Percentiles rank a stretch among this genome's conserved stretches.
Evolutionary conservation across 75 land plant genomes (phyloP).

Genomic region (Sequoiadendron giganteum): DNA sequence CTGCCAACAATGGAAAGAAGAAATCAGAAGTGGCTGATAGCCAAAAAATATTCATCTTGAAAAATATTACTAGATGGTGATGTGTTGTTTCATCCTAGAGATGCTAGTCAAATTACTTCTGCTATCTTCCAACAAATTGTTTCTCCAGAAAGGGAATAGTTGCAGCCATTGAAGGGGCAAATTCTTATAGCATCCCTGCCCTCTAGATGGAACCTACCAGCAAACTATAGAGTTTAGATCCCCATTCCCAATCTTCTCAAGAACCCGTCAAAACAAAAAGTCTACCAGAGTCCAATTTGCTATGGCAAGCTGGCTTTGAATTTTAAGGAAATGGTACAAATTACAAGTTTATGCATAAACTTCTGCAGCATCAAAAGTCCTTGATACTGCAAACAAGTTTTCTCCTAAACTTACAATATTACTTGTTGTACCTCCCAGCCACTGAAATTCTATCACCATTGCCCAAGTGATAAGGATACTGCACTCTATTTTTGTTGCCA

Average conservation of each 20-base stretch:
- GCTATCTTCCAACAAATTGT: background rate
- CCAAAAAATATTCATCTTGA: no score
- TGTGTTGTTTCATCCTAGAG: no score
- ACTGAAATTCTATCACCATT: conserved; percentile 34
- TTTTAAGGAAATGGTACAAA: conserved; percentile 34
- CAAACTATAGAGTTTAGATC: no score
- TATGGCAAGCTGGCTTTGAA: conserved; percentile 64
- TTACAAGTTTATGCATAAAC: conserved; percentile 68
- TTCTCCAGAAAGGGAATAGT: no score
- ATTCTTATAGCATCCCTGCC: no score
- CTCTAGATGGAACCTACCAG: no score
- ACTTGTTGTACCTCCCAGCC: conserved; percentile 60
- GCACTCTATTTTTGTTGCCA: conserved; percentile 70
- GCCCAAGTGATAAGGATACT: conserved; percentile 50
- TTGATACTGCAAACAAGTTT: conserved; percentile 36
- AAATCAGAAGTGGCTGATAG: no score
- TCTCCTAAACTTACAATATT: conserved; percentile 29
- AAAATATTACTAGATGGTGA: no score
- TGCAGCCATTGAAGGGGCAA: no score
- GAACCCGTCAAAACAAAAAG: no score
- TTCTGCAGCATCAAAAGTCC: conserved; percentile 55
- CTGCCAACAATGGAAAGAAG: background rate
- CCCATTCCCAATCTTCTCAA: no score
- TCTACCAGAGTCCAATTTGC: conserved; percentile 42
- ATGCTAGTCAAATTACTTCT: background rate